Evolutionary conservation across 164 flowering plant species (phyloP).

Genomic region (Chimonanthus praecox): DNA sequence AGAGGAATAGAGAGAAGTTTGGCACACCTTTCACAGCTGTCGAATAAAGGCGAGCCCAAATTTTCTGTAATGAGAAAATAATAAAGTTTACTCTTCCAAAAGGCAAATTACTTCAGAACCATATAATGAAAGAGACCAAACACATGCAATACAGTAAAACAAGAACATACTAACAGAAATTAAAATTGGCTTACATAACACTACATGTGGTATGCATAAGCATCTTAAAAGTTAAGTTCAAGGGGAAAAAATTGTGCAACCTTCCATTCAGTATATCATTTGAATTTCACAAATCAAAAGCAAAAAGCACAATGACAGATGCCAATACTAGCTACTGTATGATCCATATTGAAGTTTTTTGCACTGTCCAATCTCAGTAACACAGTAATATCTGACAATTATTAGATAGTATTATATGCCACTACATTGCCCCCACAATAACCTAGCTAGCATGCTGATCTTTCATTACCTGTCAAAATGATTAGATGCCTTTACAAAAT

Average conservation of each 20-base stretch:
- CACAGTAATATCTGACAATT: background rate
- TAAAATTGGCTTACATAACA: too few species aligned
- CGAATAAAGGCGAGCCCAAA: conserved; percentile 43
- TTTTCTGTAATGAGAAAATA: conserved; percentile 43
- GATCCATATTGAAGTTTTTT: too few species aligned
- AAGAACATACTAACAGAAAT: background rate
- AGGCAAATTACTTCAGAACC: background rate
- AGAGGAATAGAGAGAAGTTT: background rate
- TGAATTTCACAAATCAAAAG: background rate
- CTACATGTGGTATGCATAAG: too few species aligned
- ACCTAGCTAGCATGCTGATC: background rate
- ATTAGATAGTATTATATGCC: background rate
- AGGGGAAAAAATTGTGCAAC: background rate
- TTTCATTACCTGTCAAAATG: background rate
- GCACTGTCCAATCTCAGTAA: too few species aligned
- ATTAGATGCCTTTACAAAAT: background rate
- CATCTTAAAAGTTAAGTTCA: too few species aligned
- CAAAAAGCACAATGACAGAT: background rate
- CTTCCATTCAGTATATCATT: background rate
- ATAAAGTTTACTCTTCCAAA: background rate
- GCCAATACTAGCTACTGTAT: background rate
- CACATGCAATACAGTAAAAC: background rate
- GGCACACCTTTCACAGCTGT: conserved; percentile 52
- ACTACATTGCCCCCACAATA: background rate
- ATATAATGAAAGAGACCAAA: background rate